Evolutionary conservation across 805 yeast species (phyloP).

Genomic region (Wickerhamomyces subpelliculosus): DNA sequence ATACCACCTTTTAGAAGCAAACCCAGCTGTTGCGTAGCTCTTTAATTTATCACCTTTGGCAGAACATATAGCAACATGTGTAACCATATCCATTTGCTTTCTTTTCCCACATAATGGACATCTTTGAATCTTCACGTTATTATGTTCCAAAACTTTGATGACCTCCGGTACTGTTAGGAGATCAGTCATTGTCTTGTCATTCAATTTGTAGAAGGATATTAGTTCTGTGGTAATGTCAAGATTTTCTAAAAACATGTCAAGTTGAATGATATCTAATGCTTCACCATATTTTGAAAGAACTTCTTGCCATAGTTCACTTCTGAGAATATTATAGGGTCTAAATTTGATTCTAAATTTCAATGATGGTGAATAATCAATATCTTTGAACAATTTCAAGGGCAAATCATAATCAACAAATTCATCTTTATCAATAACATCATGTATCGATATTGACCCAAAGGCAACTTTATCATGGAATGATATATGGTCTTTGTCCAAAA

Average conservation of each 20-base stretch:
- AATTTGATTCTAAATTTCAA: constrained; percentile 57
- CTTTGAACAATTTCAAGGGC: constrained; percentile 27
- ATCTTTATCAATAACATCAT: constrained; percentile 30
- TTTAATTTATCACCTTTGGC: constrained; percentile 69
- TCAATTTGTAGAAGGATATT: constrained; percentile 9
- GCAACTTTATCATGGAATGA: constrained; percentile 84
- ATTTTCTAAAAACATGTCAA: constrained; percentile 52
- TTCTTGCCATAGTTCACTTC: constrained; percentile 64
- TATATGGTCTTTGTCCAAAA: constrained; percentile 79
- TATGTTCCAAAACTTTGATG: constrained; percentile 41
- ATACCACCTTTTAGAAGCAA: constrained; percentile 88
- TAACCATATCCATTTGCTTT: constrained; percentile 65
- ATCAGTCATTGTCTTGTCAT: constrained; percentile 24
- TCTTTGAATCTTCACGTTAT: constrained; percentile 28
- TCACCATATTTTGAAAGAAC: constrained; percentile 49
- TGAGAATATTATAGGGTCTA: constrained; percentile 55
- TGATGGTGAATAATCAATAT: constrained; percentile 36
- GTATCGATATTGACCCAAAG: constrained; percentile 47
- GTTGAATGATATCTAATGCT: constrained; percentile 41
- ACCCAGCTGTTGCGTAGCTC: constrained; percentile 68
- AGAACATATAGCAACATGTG: constrained; percentile 84
- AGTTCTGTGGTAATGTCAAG: constrained; percentile 16
- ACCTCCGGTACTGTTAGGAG: constrained; percentile 49
- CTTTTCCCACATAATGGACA: constrained; percentile 80
- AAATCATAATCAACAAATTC: constrained; percentile 25